Conservation (phyloP, 257 asterid species). For the Phtheirospermum japonicum region DNA sequence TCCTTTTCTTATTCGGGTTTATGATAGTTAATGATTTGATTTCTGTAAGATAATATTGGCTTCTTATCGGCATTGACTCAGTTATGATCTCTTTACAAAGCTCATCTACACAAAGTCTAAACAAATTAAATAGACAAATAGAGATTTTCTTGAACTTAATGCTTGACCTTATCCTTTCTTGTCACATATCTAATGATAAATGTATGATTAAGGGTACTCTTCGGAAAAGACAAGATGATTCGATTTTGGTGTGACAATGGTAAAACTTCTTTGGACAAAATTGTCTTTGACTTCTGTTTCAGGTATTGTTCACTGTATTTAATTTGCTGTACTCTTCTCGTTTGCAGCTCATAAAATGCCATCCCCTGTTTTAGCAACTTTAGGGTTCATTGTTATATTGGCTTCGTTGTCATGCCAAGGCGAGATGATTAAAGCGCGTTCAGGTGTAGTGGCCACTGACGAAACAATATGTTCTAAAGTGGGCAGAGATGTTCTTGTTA, state of each 20-base stretch:
- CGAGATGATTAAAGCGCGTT: conserved; percentile 28
- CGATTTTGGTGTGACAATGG: too few species aligned
- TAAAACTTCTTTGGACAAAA: too few species aligned
- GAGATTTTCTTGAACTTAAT: too few species aligned
- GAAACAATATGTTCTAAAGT: too few species aligned
- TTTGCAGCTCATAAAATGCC: conserved; percentile 7
- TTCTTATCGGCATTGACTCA: background rate
- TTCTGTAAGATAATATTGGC: conserved; percentile 2
- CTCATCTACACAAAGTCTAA: background rate
- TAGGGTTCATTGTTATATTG: background rate
- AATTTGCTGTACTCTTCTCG: background rate
- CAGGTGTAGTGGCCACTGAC: conserved; percentile 42
- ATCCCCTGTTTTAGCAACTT: background rate
- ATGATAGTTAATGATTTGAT: too few species aligned
- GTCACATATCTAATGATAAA: conserved; percentile 14
- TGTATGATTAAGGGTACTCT: background rate
- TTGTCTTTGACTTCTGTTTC: too few species aligned
- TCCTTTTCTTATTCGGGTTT: too few species aligned
- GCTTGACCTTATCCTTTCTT: conserved; percentile 2
- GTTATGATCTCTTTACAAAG: too few species aligned
- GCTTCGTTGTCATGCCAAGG: background rate
- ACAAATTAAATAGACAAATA: conserved; percentile 6
- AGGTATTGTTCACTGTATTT: too few species aligned
- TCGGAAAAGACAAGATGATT: too few species aligned
- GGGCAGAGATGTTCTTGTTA: too few species aligned